Percentiles rank a stretch among this genome's conserved stretches.
Conservation (phyloP, 2,329 filamentous ascomycete genomes). For the Ascochyta rabiei region DNA sequence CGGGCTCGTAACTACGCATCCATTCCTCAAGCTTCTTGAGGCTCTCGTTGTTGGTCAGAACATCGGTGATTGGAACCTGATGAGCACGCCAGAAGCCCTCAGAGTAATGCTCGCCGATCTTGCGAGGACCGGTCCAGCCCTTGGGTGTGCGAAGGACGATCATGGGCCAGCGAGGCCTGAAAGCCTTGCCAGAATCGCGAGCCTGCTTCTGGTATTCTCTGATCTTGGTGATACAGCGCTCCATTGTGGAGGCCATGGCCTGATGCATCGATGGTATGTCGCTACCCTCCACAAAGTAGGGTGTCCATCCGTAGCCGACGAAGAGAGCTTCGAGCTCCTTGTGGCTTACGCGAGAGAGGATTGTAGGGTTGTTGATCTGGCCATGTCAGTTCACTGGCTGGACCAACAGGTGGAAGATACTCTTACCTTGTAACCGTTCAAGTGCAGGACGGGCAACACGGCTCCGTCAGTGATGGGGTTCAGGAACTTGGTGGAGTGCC, state of each 20-base stretch:
- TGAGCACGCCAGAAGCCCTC: slow-evolving; percentile 81
- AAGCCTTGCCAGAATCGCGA: slow-evolving; percentile 70
- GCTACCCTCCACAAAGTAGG: slow-evolving; percentile 80
- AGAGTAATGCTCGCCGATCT: slow-evolving; percentile 72
- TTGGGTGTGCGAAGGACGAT: slow-evolving; percentile 78
- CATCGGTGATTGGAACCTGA: slow-evolving; percentile 77
- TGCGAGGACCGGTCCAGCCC: slow-evolving; percentile 78
- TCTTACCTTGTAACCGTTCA: slow-evolving; percentile 81
- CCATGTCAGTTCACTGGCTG: background rate
- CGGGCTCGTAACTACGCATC: slow-evolving; percentile 79
- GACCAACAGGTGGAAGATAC: background rate
- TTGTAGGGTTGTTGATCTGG: slow-evolving; percentile 53
- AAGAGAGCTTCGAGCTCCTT: slow-evolving; percentile 74
- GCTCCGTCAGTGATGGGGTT: slow-evolving; percentile 80
- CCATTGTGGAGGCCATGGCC: slow-evolving; percentile 78
- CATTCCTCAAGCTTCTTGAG: slow-evolving; percentile 73
- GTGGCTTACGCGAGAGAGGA: slow-evolving; percentile 75
- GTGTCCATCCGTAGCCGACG: slow-evolving; percentile 76
- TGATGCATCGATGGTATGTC: slow-evolving; percentile 79
- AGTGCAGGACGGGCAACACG: slow-evolving; percentile 76
- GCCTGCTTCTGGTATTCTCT: slow-evolving; percentile 72
- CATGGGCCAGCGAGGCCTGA: slow-evolving; percentile 79
- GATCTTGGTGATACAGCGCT: slow-evolving; percentile 74
- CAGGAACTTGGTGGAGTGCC: slow-evolving; percentile 83
- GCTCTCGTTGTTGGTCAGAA: slow-evolving; percentile 67